Base-by-base conservation (phyloP, 768 basidiomycete genomes). In the Mycena maculata region DNA sequence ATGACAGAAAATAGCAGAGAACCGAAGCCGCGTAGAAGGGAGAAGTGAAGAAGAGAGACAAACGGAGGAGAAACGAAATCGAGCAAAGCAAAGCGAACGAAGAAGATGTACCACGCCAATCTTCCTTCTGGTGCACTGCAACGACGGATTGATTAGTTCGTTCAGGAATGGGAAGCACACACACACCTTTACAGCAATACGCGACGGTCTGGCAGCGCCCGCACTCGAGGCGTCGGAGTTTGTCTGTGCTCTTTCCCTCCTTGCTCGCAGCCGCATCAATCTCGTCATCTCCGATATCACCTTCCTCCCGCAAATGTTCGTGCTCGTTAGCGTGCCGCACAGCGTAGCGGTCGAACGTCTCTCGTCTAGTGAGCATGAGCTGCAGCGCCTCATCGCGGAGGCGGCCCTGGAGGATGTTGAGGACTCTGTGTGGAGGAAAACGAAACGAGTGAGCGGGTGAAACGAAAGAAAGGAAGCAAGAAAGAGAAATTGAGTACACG, bases 131-230 rank as follows among this genome's bases (percentile, higher is more conserved):
- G n/a, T 62, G 60, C 28, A 18, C 48, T 49, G 18, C 48, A 44
- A 22, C 20, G 42, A 22, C 16, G 39, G 39, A 41, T 12, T 20
- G 13, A 22, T 25, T 15, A 30, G 11, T 23, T 18, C 15, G 20
- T 30, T 60, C 4, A 6, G 22, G 44, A 11, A 15, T 13, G 23
- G 18, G 3, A 13, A 44, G 18, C 4, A 27, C 39, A 41, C 1
- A 53, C 59, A 27, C 25, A 62, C 60, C 41, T 31, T 13, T 28
- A 30, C 60, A 62, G n/a, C 60, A 62, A 31, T 62, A 62, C 39
- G 60, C 60, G 39, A 62, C 49, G 27, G 60, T 61, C 39, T 52
- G 60, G n/a, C 60, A 61, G 1, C 60, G 25, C 9, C 38, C 49
- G 42, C 60, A 62, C 28, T 41, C 60, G n/a, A n/a, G n/a, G n/a